Evolutionary conservation across 2,329 filamentous ascomycete genomes (phyloP), one percentile per base, ranked within the genome.

Genomic region (Ciborinia camelliae): DNA sequence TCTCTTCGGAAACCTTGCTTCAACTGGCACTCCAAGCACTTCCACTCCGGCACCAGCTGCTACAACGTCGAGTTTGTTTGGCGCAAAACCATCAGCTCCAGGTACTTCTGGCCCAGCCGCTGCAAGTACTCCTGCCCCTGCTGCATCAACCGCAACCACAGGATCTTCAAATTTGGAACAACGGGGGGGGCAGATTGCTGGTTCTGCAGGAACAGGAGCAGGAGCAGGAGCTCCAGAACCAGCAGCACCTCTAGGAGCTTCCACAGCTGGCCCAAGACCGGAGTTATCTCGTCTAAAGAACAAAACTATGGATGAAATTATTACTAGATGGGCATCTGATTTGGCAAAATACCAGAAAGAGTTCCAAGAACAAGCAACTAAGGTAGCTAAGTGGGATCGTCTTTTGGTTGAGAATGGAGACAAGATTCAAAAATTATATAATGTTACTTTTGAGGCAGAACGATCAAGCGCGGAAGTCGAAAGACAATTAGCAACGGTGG

Each of bases 291-390:
- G 95, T 35, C 82, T 99, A 45, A 97, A 97, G 81, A 97, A 97
- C 78, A 98, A 97, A 80, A 97, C 94, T 0, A 97, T 99, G 90
- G 95, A 99, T 74, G 95, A 99, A 76, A 97, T 99, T 69, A 92
- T 99, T 70, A 97, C 92, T 4, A 88, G 92, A 39, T 99, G 95
- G 95, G 95, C 95, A 2, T 92, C 92, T 0, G 95, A 98, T 74
- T 81, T 99, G 58, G 90, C 92, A 62, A 96, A 96, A 74, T 97
- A 99, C 75, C 94, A 98, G 74, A 96, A 97, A 76, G 92, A 96
- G 66, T 99, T 98, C 80, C 92, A 96, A 75, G 85, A 89, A 41
- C 92, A 98, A 76, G 94, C 96, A 5, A 85, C 88, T 67, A 90
- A 92, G 69, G 91, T 98, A 18, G 90, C 92, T 26, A 57, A 69